Conservation (phyloP, 495 filamentous ascomycete species). For the Beverwykella pulmonaria region DNA sequence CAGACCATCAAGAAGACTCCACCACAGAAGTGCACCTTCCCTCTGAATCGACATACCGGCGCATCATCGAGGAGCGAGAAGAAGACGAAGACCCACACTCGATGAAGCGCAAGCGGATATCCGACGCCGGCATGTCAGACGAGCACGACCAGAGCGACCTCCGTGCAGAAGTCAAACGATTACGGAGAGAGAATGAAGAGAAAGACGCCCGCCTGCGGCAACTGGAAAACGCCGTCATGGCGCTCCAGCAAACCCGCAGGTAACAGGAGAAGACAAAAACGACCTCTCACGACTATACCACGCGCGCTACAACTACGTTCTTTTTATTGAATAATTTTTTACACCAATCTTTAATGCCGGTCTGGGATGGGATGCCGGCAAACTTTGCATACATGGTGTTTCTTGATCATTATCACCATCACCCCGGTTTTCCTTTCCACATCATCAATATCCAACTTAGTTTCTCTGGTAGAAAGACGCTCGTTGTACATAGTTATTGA, state of each 20-base stretch:
- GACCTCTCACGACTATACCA: constrained; percentile 18
- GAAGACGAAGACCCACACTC: constrained; percentile 20
- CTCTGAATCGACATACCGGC: constrained; percentile 40
- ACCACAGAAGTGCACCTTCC: constrained; percentile 49
- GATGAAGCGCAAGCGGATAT: constrained; percentile 52
- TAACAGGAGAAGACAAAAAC: not conserved
- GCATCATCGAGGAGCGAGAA: constrained; percentile 4
- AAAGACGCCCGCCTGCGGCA: constrained; percentile 37
- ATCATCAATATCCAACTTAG: constrained; percentile 21
- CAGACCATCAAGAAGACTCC: constrained; percentile 28
- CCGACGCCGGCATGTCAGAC: constrained; percentile 21
- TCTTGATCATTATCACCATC: not conserved
- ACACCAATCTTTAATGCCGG: constrained; percentile 12
- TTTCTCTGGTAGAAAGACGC: constrained; percentile 36
- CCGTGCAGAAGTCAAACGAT: constrained; percentile 59
- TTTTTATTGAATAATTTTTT: constrained; percentile 16
- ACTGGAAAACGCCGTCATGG: constrained; percentile 38
- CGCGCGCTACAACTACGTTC: not conserved
- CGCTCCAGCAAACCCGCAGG: constrained; percentile 20
- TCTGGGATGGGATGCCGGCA: not conserved
- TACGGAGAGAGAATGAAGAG: constrained; percentile 57
- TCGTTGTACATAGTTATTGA: constrained; percentile 27
- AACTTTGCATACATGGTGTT: constrained; percentile 22
- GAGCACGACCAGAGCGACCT: constrained; percentile 48
- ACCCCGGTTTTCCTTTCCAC: not conserved